These are phyloP conservation scores for Yamadazyma buinensis DNA, from an alignment of 1,139 yeast genomes.

Conservation along the genomic window DNA sequence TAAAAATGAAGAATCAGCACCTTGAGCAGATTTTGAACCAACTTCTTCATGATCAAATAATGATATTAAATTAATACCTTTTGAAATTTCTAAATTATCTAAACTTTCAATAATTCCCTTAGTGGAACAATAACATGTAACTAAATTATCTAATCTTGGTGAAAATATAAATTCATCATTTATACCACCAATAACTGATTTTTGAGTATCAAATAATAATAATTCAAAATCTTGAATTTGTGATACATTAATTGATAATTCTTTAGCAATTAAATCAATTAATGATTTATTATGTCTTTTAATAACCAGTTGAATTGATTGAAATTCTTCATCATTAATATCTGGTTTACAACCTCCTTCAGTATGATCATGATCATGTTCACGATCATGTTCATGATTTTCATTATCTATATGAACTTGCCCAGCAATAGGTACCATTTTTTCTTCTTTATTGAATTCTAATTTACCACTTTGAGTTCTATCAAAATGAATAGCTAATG, in stretches of 20 bases:
- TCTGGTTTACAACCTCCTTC: conserved; percentile 37
- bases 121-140: conserved; percentile 79
- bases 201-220: conserved; percentile 82
- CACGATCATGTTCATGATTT: conserved; percentile 2
- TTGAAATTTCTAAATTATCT: conserved; percentile 26
- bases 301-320: conserved; percentile 61
- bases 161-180: conserved; percentile 88
- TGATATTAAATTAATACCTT: conserved; percentile 67
- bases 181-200: conserved; percentile 79
- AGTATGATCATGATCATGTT: conserved; percentile 1
- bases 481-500: conserved; percentile 89
- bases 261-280: conserved; percentile 64
- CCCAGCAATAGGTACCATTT: conserved; percentile 84
- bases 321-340: conserved; percentile 52
- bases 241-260: conserved; percentile 43
- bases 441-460: conserved; percentile 87
- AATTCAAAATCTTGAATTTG: conserved; percentile 89
- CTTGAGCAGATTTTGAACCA: conserved; percentile 92
- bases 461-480: conserved; percentile 74
- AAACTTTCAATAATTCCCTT: conserved; percentile 63
- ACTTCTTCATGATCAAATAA: conserved; percentile 94
- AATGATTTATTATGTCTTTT: conserved; percentile 75
- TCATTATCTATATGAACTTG: conserved; percentile 35
- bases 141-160: conserved; percentile 89
- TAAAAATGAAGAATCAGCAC: conserved; percentile 89